Conservation (phyloP, 2,329 filamentous ascomycete genomes). For the Colletotrichum magnum region DNA sequence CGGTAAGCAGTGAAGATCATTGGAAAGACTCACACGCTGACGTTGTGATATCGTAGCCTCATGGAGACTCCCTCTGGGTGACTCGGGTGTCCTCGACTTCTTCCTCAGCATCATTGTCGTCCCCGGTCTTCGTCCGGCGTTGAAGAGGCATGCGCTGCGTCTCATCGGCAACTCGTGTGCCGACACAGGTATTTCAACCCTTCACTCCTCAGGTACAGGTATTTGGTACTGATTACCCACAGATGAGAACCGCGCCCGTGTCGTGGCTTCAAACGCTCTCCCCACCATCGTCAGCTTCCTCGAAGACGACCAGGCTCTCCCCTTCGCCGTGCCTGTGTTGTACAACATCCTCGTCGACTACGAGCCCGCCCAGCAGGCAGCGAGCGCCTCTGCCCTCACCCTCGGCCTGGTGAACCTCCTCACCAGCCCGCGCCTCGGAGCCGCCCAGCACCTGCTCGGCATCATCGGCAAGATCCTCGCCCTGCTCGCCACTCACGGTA, state of each 20-base stretch:
- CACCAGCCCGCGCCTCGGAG: constrained; percentile 58
- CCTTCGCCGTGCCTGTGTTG: constrained; percentile 70
- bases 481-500: constrained; percentile 67
- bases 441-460: constrained; percentile 60
- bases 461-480: constrained; percentile 71
- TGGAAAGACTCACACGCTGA: not conserved
- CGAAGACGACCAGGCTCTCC: constrained; percentile 61
- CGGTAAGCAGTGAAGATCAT: constrained; percentile 56
- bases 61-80: constrained; percentile 70
- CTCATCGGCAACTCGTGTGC: constrained; percentile 75
- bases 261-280: constrained; percentile 65
- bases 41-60: constrained; percentile 55
- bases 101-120: constrained; percentile 63
- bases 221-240: not conserved
- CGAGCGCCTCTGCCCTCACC: constrained; percentile 65
- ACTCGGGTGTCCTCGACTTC: constrained; percentile 70
- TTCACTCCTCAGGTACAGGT: not conserved
- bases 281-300: constrained; percentile 64
- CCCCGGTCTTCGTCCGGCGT: constrained; percentile 54
- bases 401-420: constrained; percentile 64
- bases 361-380: constrained; percentile 70
- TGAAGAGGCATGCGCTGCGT: constrained; percentile 70
- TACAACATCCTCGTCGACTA: constrained; percentile 76
- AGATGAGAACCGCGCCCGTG: constrained; percentile 72
- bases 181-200: constrained; percentile 62